A percentile compares a stretch with the other conserved stretches of the same genome.
Conservation (phyloP, 441 rosid species). For the Populus hybrid region DNA sequence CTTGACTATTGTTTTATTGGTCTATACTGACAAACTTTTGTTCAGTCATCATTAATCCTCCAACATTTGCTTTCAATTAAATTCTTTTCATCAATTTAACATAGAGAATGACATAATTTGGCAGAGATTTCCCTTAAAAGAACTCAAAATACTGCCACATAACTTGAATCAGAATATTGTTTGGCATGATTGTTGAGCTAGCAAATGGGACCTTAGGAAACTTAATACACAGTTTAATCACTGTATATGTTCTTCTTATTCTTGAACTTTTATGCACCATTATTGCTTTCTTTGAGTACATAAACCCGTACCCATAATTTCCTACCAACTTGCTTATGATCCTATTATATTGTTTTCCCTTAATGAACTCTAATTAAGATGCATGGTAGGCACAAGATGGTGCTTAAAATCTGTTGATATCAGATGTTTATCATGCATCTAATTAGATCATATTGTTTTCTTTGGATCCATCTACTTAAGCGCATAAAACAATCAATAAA, state of each 20-base stretch:
- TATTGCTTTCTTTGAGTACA: not conserved
- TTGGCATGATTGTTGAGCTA: not conserved
- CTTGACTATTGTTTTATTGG: no score
- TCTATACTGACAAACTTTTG: not conserved
- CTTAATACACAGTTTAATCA: constrained; percentile 2
- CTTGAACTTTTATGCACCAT: not conserved
- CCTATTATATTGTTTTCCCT: constrained; percentile 14
- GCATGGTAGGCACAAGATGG: not conserved
- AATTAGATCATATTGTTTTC: not conserved
- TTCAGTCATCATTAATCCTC: not conserved
- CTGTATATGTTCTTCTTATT: not conserved
- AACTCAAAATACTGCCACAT: not conserved
- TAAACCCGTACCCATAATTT: constrained; percentile 15
- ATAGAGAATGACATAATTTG: not conserved
- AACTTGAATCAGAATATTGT: not conserved
- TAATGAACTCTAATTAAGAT: not conserved
- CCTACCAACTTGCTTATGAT: not conserved
- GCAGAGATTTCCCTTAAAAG: not conserved
- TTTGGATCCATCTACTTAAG: not conserved
- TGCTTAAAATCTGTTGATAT: no score
- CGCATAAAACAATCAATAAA: not conserved
- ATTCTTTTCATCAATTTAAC: not conserved
- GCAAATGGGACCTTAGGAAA: constrained; percentile 11
- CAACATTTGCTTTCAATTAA: not conserved
- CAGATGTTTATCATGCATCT: not conserved